Conservation (phyloP, 2,329 filamentous ascomycete genomes). For the Lecanicillium sp. region DNA sequence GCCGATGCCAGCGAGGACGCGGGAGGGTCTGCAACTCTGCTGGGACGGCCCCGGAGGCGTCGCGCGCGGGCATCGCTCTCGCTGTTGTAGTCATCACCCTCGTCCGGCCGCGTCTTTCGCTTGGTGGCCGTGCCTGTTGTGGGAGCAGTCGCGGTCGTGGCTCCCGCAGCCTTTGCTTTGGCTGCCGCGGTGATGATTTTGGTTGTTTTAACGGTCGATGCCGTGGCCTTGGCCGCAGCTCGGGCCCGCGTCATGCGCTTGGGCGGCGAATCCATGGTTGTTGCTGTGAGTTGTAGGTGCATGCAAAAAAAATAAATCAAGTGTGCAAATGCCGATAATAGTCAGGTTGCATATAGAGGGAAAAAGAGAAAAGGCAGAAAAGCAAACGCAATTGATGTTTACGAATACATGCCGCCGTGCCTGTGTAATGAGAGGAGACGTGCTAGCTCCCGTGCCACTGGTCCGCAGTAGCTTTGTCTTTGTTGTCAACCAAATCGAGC, state of each 20-base stretch:
- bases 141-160: slow-evolving; percentile 23
- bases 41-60: slow-evolving; percentile 31
- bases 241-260: slow-evolving; percentile 52
- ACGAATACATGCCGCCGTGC: slow-evolving; percentile 11
- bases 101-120: slow-evolving; percentile 50
- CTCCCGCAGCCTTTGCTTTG: slow-evolving; percentile 37
- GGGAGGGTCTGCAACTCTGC: slow-evolving; percentile 29
- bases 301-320: slow-evolving; percentile 15
- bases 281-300: slow-evolving; percentile 12
- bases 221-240: slow-evolving; percentile 36
- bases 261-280: slow-evolving; percentile 51
- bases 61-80: slow-evolving; percentile 26
- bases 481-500: slow-evolving; percentile 9
- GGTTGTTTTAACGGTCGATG: slow-evolving; percentile 34
- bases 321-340: slow-evolving; percentile 7
- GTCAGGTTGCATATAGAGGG: slow-evolving; percentile 20
- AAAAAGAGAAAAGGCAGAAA: slow-evolving; percentile 18
- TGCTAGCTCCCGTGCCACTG: neutral
- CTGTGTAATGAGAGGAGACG: slow-evolving; percentile 5
- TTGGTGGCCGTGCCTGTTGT: slow-evolving; percentile 31
- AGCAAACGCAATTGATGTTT: slow-evolving; percentile 24
- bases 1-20: slow-evolving; percentile 15
- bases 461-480: slow-evolving; percentile 1
- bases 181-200: slow-evolving; percentile 44
- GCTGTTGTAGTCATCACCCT: slow-evolving; percentile 43